Evolutionary conservation across 2,329 filamentous ascomycete species (phyloP), one percentile per base, ranked within the genome.

Genomic region (Nectriaceae sp.): DNA sequence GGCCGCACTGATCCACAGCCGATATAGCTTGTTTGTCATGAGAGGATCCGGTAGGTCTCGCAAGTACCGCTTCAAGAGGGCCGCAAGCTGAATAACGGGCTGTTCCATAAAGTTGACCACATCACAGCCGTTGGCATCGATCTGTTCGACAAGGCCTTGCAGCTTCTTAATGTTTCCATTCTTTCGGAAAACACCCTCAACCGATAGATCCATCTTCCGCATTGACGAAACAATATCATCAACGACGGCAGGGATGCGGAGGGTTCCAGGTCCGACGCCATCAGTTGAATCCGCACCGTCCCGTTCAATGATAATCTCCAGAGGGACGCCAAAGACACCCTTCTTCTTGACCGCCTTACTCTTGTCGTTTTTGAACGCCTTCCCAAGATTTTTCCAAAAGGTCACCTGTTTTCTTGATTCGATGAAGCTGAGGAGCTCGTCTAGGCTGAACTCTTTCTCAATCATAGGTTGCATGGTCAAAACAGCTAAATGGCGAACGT

Each of bases 201-300:
- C 90, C 2, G 93, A 97, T 75, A 99, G 91, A 69, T 99, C 94
- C 90, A 99, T 97, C 70, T 93, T 94, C 61, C 92, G 86, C 90
- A 99, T 96, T 11, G 92, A 91, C 4, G 89, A 88, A 31, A 99
- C 87, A 41, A 93, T 86, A 66, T 97, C 93, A 63, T 97, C 93
- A n/a, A 99, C 82, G 44, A 99, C 78, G n/a, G 90, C 89, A 3
- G 94, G 94, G 36, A 99, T 90, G 44, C 90, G 88, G 47, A 99
- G 78, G 13, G 90, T 88, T 16, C 92, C 93, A 11, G 94, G 92
- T 1, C 94, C 94, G 52, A 99, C 90, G 29, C 94, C 94, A 66
- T 97, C 91, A 1, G 92, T 97, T n/a, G 92, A 97, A 65, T 99
- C 94, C 35, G 94, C 93, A 37, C 93, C 93, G 62, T 97, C 93